These are phyloP conservation scores for Botrytis medusae DNA, from an alignment of 2,329 filamentous ascomycete genomes.

Conservation along the genomic window DNA sequence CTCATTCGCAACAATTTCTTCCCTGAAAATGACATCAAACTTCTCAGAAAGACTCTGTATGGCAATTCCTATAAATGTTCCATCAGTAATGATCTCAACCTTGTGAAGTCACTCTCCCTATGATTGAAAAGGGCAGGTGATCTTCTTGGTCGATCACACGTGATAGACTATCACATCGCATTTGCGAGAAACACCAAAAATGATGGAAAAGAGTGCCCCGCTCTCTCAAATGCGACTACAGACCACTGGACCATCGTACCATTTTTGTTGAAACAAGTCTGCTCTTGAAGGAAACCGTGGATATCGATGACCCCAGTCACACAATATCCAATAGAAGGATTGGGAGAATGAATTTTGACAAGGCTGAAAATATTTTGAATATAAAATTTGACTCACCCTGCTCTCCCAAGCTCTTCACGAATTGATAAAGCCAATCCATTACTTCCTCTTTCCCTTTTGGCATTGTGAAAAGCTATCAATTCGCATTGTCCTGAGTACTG, in stretches of 20 bases:
- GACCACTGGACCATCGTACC: constrained; percentile 15
- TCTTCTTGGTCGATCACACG: constrained; percentile 17
- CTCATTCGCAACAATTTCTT: constrained; percentile 3
- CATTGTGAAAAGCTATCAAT: constrained; percentile 13
- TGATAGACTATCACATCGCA: constrained; percentile 10
- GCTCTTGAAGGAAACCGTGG: background rate
- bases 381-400: constrained; percentile 14
- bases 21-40: constrained; percentile 10
- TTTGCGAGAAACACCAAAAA: background rate
- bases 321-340: background rate
- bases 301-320: constrained; percentile 2
- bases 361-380: constrained; percentile 11
- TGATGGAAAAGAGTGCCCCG: background rate
- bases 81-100: background rate
- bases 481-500: constrained; percentile 7
- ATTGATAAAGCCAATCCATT: constrained; percentile 18
- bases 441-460: constrained; percentile 18
- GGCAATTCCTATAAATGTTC: constrained; percentile 19
- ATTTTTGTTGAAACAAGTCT: constrained; percentile 8
- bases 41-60: constrained; percentile 24
- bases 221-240: background rate
- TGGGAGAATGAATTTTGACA: background rate
- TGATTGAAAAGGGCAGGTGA: background rate
- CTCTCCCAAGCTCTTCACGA: constrained; percentile 11
- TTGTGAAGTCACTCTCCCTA: background rate